Evolutionary conservation across 306 rosid genomes (phyloP).

Genomic region (Canavalia gladiata): DNA sequence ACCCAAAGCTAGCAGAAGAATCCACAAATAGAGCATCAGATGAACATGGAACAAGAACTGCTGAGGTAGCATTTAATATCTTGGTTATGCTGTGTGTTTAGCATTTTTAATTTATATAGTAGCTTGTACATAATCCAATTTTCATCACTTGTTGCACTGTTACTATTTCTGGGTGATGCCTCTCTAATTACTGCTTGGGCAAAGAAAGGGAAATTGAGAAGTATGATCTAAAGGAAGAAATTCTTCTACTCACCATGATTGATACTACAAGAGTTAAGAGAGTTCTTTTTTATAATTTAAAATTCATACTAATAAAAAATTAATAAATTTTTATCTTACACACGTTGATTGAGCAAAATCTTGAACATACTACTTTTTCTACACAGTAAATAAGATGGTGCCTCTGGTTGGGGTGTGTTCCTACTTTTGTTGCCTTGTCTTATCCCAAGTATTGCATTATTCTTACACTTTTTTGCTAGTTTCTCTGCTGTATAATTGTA

Average conservation of each 20-base stretch:
- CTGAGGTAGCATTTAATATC: constrained; percentile 69
- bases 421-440: no score
- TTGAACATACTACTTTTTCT: no score
- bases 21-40: constrained; percentile 63
- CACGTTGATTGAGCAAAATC: background rate
- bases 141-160: constrained; percentile 34
- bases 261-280: background rate
- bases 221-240: background rate
- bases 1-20: constrained; percentile 77
- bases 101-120: constrained; percentile 16
- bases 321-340: constrained; percentile 7
- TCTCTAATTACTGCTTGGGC: constrained; percentile 7
- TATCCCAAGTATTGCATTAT: no score
- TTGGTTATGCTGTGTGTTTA: constrained; percentile 32
- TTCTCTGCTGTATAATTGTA: background rate
- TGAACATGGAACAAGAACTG: constrained; percentile 66
- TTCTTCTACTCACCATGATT: background rate
- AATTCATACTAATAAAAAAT: background rate
- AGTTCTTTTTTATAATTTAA: background rate
- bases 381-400: background rate
- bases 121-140: constrained; percentile 1
- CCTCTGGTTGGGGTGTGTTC: background rate
- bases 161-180: constrained; percentile 34
- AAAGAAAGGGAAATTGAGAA: constrained; percentile 1
- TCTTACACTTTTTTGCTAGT: background rate